phyloP scores from a whole-genome alignment of 2,329 filamentous ascomycete genomes.

The Verticillium longisporum region DNA sequence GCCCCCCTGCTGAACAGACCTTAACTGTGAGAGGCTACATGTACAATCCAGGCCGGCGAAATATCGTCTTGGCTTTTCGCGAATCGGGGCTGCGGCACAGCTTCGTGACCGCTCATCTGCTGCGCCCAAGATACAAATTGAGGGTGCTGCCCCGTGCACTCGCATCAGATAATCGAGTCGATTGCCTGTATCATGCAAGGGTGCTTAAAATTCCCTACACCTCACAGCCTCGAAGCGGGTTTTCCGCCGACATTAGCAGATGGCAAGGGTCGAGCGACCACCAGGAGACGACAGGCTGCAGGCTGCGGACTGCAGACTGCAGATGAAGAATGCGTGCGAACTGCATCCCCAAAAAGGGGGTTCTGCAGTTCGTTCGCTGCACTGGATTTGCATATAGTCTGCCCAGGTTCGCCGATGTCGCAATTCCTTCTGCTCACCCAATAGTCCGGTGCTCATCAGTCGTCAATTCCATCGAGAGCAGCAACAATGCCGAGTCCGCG shows the following conservation, averaged over 20 bases:
- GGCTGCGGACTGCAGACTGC: background rate
- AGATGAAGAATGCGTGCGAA: background rate
- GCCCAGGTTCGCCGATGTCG: too few relatives aligned
- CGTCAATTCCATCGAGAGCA: background rate
- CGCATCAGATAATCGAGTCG: background rate
- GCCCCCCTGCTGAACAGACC: too few relatives aligned
- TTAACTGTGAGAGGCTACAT: too few relatives aligned
- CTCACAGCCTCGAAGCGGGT: background rate
- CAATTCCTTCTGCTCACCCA: background rate
- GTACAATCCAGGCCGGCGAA: too few relatives aligned
- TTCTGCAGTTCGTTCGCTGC: background rate
- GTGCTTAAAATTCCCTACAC: background rate
- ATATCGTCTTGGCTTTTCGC: too few relatives aligned
- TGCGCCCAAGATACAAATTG: background rate
- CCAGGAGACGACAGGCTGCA: background rate
- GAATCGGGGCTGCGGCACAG: background rate
- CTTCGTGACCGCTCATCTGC: background rate
- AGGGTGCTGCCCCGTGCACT: background rate
- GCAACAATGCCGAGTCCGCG: background rate
- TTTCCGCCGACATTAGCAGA: background rate
- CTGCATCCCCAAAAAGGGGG: background rate
- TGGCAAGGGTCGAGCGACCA: background rate
- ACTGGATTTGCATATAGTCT: too few relatives aligned
- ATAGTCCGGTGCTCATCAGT: background rate
- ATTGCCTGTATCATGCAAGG: background rate